phyloP scores from a whole-genome alignment of 768 basidiomycete genomes.

The Polyporus arcularius region DNA sequence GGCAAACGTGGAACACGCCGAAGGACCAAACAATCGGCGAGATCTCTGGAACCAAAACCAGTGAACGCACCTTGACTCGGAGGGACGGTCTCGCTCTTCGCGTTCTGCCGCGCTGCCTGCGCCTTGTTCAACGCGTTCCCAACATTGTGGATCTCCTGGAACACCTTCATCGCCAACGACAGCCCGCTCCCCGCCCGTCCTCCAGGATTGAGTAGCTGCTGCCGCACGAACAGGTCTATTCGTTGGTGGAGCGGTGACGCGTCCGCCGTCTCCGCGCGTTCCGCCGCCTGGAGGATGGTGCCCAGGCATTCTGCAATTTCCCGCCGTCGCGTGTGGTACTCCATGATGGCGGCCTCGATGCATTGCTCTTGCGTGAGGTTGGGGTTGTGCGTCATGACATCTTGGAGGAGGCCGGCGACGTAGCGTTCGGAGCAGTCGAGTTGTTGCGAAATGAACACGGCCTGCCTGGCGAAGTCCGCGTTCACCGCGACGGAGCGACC shows the following conservation, averaged over 20 bases:
- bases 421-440: conserved; percentile 84
- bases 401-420: conserved; percentile 67
- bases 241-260: conserved; percentile 51
- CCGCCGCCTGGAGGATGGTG: conserved; percentile 66
- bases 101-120: conserved; percentile 61
- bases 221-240: conserved; percentile 54
- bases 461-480: conserved; percentile 76
- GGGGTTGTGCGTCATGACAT: conserved; percentile 62
- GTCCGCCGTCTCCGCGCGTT: conserved; percentile 45
- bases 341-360: conserved; percentile 65
- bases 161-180: conserved; percentile 55
- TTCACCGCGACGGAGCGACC: conserved; percentile 74
- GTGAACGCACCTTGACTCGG: conserved; percentile 55
- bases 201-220: conserved; percentile 50
- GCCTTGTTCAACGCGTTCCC: conserved; percentile 54
- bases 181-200: conserved; percentile 39
- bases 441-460: conserved; percentile 76
- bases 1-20: not conserved
- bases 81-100: conserved; percentile 57
- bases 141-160: conserved; percentile 64
- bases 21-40: not conserved
- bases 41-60: too few relatives aligned
- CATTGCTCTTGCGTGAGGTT: conserved; percentile 58
- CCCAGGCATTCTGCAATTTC: conserved; percentile 71
- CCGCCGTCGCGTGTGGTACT: conserved; percentile 70